Evolutionary conservation across 768 basidiomycete species (phyloP).

Genomic region (Lentinula detonsa): DNA sequence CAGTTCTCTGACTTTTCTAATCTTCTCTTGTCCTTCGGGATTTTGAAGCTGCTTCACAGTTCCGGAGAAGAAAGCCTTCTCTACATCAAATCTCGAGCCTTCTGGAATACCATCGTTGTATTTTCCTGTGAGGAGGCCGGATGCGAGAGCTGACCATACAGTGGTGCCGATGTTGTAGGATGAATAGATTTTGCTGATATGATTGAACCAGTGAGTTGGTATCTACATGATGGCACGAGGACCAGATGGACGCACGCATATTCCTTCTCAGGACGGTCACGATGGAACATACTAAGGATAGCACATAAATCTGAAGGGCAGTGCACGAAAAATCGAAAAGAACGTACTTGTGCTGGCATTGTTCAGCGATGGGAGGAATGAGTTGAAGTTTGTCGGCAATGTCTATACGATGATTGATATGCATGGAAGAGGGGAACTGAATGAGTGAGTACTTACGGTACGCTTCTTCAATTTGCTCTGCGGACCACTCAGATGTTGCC

Average conservation of each 20-base stretch:
- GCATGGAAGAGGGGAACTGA: conserved; percentile 1
- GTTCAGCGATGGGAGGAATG: conserved; percentile 68
- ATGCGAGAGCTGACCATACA: conserved; percentile 66
- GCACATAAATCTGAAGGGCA: neutral
- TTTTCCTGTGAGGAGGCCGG: conserved; percentile 77
- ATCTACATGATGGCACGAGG: neutral
- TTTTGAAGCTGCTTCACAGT: conserved; percentile 46
- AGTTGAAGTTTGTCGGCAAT: conserved; percentile 64
- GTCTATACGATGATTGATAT: conserved; percentile 27
- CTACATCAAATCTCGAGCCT: conserved; percentile 63
- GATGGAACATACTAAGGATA: conserved; percentile 58
- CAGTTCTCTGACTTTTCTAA: conserved; percentile 64
- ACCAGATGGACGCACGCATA: conserved; percentile 40
- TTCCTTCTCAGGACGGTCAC: conserved; percentile 76
- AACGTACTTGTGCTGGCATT: conserved; percentile 63
- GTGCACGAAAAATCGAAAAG: neutral
- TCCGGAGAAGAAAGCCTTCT: conserved; percentile 40
- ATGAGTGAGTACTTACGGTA: conserved; percentile 32
- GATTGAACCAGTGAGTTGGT: neutral
- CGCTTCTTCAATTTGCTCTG: conserved; percentile 62
- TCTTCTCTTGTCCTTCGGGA: conserved; percentile 58
- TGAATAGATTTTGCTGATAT: conserved; percentile 48
- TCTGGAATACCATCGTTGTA: conserved; percentile 74
- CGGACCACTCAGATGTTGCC: conserved; percentile 75
- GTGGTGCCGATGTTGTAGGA: conserved; percentile 67